Percentiles rank a stretch among this genome's conserved stretches.
Evolutionary conservation across 2,329 filamentous ascomycete species (phyloP).

Genomic region (Botryosphaeria agaves): DNA sequence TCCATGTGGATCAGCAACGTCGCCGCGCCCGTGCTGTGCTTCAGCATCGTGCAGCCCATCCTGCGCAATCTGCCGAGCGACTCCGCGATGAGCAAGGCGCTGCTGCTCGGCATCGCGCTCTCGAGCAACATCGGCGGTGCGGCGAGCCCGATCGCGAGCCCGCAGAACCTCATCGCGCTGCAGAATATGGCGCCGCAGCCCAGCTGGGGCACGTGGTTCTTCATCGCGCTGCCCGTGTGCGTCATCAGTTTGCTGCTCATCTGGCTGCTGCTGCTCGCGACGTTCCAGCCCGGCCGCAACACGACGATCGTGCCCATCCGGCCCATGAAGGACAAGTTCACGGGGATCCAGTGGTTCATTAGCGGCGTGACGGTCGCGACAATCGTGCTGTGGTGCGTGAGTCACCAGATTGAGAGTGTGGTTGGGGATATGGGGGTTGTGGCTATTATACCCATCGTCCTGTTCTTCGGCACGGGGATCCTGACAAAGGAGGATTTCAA

Average conservation of each 20-base stretch:
- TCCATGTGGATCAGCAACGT: slow-evolving; percentile 99
- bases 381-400: slow-evolving; percentile 82
- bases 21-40: slow-evolving; percentile 89
- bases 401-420: slow-evolving; percentile 67
- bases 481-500: slow-evolving; percentile 99
- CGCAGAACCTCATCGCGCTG: slow-evolving; percentile 91
- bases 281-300: slow-evolving; percentile 70
- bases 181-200: slow-evolving; percentile 88
- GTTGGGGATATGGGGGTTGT: slow-evolving; percentile 99
- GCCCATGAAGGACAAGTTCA: slow-evolving; percentile 74
- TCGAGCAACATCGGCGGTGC: slow-evolving; percentile 93
- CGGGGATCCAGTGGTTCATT: slow-evolving; percentile 85
- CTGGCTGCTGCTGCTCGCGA: slow-evolving; percentile 70
- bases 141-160: slow-evolving; percentile 89
- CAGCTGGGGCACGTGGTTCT: slow-evolving; percentile 95
- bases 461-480: slow-evolving; percentile 94
- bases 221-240: slow-evolving; percentile 83
- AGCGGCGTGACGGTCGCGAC: slow-evolving; percentile 65
- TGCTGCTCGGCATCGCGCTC: slow-evolving; percentile 88
- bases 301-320: slow-evolving; percentile 86
- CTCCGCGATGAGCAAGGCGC: slow-evolving; percentile 83
- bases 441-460: slow-evolving; percentile 83
- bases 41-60: slow-evolving; percentile 95
- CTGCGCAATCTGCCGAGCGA: slow-evolving; percentile 81
- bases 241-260: slow-evolving; percentile 76